Conservation (phyloP, 2,329 filamentous ascomycete genomes). For the Microthyrium microscopicum region DNA sequence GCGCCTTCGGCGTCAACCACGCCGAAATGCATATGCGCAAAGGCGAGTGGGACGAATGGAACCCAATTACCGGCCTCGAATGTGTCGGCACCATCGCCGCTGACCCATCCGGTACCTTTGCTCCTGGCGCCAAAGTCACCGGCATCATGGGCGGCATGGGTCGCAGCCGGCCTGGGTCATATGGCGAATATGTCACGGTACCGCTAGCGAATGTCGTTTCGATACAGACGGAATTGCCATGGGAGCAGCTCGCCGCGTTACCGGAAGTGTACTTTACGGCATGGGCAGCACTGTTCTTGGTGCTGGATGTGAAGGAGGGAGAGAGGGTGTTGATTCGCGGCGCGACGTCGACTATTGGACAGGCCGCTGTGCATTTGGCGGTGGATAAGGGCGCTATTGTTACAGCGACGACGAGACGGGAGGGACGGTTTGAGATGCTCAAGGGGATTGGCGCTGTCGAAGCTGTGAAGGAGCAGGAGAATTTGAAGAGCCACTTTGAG, state of each 20-base stretch:
- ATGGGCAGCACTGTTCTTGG: conserved; percentile 22
- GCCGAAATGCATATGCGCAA: conserved; percentile 30
- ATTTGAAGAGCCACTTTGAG: neutral
- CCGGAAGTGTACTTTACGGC: conserved; percentile 25
- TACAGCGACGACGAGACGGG: conserved; percentile 22
- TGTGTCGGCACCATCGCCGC: conserved; percentile 24
- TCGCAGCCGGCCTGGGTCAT: conserved; percentile 20
- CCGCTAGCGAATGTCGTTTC: conserved; percentile 18
- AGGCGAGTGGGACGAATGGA: conserved; percentile 24
- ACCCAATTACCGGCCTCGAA: conserved; percentile 22
- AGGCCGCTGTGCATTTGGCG: conserved; percentile 23
- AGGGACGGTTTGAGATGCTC: conserved; percentile 15
- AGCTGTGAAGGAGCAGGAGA: neutral
- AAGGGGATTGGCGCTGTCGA: conserved; percentile 16
- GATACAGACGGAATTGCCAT: conserved; percentile 16
- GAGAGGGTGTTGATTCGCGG: conserved; percentile 24
- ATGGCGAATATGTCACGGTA: conserved; percentile 22
- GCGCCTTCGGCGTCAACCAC: conserved; percentile 27
- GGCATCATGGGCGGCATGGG: conserved; percentile 28
- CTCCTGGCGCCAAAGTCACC: conserved; percentile 19
- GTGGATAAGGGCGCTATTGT: conserved; percentile 20
- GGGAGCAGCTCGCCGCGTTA: conserved; percentile 23
- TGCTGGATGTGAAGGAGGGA: conserved; percentile 18
- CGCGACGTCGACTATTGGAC: conserved; percentile 24
- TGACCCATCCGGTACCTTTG: conserved; percentile 19